Base-by-base conservation (phyloP, 345 rosid species). In the Lumnitzera racemosa region DNA sequence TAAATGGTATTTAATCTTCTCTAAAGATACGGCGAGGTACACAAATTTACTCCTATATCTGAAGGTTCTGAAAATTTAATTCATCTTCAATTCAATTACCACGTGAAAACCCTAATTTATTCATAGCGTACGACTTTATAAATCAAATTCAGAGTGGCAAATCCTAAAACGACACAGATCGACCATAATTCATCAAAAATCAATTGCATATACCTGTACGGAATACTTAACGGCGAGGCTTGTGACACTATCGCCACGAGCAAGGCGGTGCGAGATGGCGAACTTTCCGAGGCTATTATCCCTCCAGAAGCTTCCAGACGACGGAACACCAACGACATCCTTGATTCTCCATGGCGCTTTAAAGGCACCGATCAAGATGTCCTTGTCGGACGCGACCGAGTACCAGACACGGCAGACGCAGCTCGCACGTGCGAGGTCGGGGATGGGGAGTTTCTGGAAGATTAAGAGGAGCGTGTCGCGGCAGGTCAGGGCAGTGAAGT, bases 191-290 rank as follows among this genome's bases (percentile, higher is more conserved):
- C 43, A 9, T 36, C 43, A 36, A 6, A 36, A 36, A 36, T 36
- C 43, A 36, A 3, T 36, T 36, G 11, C 43, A 5, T 7, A 36
- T 64, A 91, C 98, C 88, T 92, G 98, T 62, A 81, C 92, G 1
- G 98, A 87, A 66, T 89, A 91, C 73, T 87, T 91, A 5, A 87
- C 95, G 23, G 96, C 92, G 47, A 89, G 96, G 60, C 89, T 71
- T 2, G 90, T 81, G 4, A 91, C 85, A 50, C 75, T 74, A 41
- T 89, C 92, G 41, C 88, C 89, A 53, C 83, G 80, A 27, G 47
- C 65, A 61, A 91, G 73, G 76, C 77, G 74, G 56, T 91, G 96
- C 36, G 95, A 89, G 61, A 91, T 70, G 4, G 96, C 89, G 55
- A 91, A 87, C 66, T 89, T 89, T 47, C 79, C 70, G 47, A 91